These are phyloP conservation scores for Brassica carinata DNA, from an alignment of 345 rosid species.

Conservation along the genomic window DNA sequence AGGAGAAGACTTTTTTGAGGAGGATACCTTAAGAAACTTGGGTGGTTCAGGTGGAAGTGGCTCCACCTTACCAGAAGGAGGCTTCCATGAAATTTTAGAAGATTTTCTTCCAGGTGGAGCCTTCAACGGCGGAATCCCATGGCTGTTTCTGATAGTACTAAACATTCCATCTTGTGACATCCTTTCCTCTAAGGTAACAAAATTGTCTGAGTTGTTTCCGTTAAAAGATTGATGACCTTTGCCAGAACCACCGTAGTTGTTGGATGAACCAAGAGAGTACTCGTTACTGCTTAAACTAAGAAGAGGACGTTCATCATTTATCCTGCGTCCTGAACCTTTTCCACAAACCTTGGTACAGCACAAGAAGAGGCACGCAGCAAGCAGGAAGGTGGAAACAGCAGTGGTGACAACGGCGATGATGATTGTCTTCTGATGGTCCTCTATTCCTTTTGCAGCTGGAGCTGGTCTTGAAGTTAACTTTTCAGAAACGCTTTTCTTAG, in stretches of 20 bases:
- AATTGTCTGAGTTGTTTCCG: background rate
- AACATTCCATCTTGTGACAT: background rate
- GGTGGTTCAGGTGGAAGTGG: background rate
- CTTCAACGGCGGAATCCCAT: background rate
- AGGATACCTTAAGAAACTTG: background rate
- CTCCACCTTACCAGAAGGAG: background rate
- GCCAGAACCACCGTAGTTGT: background rate
- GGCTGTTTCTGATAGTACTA: background rate
- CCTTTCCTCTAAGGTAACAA: background rate
- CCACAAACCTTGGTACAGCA: background rate
- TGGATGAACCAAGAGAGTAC: background rate
- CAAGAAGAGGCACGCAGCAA: background rate
- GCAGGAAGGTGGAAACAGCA: background rate
- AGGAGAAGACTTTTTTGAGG: background rate
- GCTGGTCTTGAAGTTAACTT: background rate
- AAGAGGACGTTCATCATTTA: background rate
- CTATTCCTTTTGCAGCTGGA: background rate
- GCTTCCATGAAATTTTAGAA: background rate
- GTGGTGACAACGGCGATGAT: background rate
- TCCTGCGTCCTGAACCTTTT: background rate
- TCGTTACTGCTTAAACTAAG: background rate
- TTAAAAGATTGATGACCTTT: background rate
- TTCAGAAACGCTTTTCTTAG: background rate
- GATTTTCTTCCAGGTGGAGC: background rate
- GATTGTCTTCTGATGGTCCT: background rate